Percentiles rank a stretch among this genome's conserved stretches.
These are phyloP conservation scores for Fallopia convolvulus DNA, from an alignment of 148 eudicot genomes.

Conservation along the genomic window DNA sequence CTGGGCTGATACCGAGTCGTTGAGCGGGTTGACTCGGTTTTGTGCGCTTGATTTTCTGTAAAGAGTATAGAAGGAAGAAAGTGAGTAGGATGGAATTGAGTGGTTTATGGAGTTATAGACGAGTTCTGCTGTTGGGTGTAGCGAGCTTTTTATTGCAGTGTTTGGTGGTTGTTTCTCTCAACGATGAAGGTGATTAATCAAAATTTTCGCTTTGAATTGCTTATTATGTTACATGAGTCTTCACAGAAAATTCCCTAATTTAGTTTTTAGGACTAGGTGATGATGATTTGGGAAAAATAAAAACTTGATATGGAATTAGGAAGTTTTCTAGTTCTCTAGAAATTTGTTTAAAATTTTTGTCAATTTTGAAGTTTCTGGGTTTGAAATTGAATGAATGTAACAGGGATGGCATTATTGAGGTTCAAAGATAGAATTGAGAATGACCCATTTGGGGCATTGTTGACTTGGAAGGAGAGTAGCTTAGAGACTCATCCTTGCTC, in stretches of 20 bases:
- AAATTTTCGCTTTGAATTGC: not conserved
- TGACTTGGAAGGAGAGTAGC: constrained; percentile 49
- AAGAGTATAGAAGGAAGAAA: not conserved
- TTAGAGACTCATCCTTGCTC: constrained; percentile 56
- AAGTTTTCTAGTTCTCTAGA: not conserved
- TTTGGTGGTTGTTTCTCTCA: not conserved
- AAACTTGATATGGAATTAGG: not conserved
- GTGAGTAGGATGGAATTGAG: not conserved
- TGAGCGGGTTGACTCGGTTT: not conserved
- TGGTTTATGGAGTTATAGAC: not conserved
- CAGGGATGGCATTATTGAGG: constrained; percentile 64
- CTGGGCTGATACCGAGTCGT: not conserved
- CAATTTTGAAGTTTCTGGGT: not conserved
- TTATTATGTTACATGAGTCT: not conserved
- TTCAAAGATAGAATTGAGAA: constrained; percentile 51
- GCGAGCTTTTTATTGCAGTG: not conserved
- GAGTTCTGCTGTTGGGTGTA: not conserved
- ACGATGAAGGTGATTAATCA: not conserved
- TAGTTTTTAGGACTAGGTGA: not conserved
- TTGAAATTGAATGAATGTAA: not conserved
- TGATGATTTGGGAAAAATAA: no score
- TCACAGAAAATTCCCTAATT: not conserved
- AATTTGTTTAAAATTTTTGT: not conserved
- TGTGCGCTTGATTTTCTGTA: not conserved
- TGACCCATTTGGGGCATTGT: constrained; percentile 64